Base-by-base conservation (phyloP, 495 filamentous ascomycete genomes). In the Aspergillus haitiensis region DNA sequence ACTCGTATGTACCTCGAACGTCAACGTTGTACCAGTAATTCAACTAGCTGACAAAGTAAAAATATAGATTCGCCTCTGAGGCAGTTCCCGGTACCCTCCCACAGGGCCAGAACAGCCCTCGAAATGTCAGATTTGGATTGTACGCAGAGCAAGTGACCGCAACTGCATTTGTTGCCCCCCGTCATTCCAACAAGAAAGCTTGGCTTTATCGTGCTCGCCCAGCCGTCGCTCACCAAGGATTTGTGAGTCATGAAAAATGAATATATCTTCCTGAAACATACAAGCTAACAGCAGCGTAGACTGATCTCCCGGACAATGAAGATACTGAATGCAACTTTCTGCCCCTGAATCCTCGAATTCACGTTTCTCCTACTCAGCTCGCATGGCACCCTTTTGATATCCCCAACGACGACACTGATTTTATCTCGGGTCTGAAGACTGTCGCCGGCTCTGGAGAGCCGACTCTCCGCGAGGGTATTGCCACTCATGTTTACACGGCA, bases 291-390 rank as follows among this genome's bases (percentile, higher is more conserved):
- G 34, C 33, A 1, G 34, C 2, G 49, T 47, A 76, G 82, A 82
- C 74, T 39, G 76, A 72, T 53, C 73, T 70, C 51, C 76, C 72
- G 58, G 82, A 79, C 58, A 81, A 82, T 65, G 57, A 65, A 58
- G 70, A 74, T 44, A 75, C 73, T 34, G 73, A 81, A 69, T 74
- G 70, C 21, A 77, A 72, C 63, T 82, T 82, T 61, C 62, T 80
- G 2, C 77, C 77, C 0, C 56, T 80, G 21, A 78, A 79, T 60
- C 75, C 76, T 7, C 81, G 78, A 58, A 78, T 89, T 21, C 84
- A 87, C 60, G 81, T 90, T 66, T 86, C 89, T 7, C 78, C 78
- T 34, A 80, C 77, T 0, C 77, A 79, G 59, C 70, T 79, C 3
- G 78, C 77, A 39, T 81, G 78, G 78, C 71, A 75, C 35, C 78